A percentile compares a stretch with the other conserved stretches of the same genome.
Conservation (phyloP, 495 filamentous ascomycete species). For the Penicillium longicatenatum region DNA sequence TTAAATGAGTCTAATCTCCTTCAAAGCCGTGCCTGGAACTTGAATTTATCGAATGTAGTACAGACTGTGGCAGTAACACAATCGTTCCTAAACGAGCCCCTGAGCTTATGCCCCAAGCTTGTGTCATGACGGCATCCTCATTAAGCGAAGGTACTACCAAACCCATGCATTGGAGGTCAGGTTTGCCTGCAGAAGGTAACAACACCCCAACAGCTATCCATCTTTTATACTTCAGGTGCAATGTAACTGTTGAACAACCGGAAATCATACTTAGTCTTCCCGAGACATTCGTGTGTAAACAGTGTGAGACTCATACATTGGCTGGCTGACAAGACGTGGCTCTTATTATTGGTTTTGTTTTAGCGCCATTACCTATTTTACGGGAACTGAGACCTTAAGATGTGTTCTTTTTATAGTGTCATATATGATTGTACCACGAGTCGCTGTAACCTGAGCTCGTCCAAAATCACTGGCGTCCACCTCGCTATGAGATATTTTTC, state of each 20-base stretch:
- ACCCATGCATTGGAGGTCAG: conserved; percentile 3
- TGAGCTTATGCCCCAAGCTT: not conserved
- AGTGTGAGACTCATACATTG: not conserved
- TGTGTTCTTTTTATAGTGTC: not conserved
- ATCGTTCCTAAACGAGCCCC: conserved; percentile 3
- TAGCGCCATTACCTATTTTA: not conserved
- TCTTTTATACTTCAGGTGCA: not conserved
- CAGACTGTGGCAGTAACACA: conserved; percentile 8
- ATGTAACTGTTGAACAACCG: conserved; percentile 25
- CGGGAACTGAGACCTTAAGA: not conserved
- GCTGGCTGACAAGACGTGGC: not conserved
- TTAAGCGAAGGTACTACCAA: conserved; percentile 8
- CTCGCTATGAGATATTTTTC: not conserved
- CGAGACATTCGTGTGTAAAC: conserved; percentile 15
- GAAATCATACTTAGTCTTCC: not conserved
- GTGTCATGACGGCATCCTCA: not conserved
- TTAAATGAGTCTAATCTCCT: conserved; percentile 4
- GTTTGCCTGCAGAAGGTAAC: conserved; percentile 12
- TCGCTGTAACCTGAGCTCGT: not conserved
- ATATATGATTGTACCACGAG: not conserved
- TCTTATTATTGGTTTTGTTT: conserved; percentile 1
- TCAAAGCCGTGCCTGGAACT: conserved; percentile 28
- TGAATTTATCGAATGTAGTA: not conserved
- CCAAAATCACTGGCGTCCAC: not conserved
- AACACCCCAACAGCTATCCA: not conserved